Percentiles rank a stretch among this genome's conserved stretches.
These are phyloP conservation scores for Cunninghamia lanceolata DNA, from an alignment of 75 land plant species.

Conservation along the genomic window DNA sequence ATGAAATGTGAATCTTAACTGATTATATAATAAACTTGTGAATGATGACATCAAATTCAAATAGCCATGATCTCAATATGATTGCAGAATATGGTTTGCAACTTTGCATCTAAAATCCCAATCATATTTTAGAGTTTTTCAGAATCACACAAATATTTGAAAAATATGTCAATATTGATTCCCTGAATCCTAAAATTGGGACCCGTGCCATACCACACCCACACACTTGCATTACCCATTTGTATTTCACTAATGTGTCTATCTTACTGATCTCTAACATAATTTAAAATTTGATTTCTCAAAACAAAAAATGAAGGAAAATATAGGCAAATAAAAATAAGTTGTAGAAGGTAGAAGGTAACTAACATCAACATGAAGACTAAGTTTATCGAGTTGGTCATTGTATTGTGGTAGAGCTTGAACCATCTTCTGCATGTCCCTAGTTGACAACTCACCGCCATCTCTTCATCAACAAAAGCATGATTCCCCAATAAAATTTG, in stretches of 20 bases:
- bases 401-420: constrained; percentile 97
- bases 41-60: not conserved
- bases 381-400: constrained; percentile 95
- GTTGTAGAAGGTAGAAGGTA: constrained; percentile 9
- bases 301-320: not conserved
- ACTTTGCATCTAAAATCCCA: not conserved
- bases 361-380: constrained; percentile 95
- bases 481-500: not conserved
- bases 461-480: constrained; percentile 39
- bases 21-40: not conserved
- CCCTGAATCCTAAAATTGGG: not conserved
- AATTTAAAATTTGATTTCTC: not conserved
- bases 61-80: not conserved
- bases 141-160: not conserved
- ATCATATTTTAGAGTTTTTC: not conserved
- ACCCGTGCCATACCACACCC: not conserved
- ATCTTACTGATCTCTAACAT: not conserved
- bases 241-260: not conserved
- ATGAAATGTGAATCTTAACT: not conserved
- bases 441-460: constrained; percentile 86
- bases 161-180: not conserved
- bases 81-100: not conserved
- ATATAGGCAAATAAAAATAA: not conserved
- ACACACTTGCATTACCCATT: not conserved
- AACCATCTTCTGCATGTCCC: constrained; percentile 97